Evolutionary conservation across 805 yeast species (phyloP), one percentile per base, ranked within the genome.

Genomic region (Cyberlindnera euphorbiiphila): DNA sequence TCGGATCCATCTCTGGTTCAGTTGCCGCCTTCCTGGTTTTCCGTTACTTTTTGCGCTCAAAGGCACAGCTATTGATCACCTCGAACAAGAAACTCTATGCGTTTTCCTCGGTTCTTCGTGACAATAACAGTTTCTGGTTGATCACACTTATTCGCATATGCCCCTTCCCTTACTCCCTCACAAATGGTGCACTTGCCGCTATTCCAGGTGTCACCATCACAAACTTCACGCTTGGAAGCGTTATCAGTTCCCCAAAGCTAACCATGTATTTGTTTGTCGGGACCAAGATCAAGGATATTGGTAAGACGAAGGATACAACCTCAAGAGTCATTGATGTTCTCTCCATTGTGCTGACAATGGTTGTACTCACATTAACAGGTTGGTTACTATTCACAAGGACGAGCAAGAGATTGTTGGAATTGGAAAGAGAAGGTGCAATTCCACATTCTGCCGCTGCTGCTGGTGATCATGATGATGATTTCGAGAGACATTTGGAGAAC

Each of bases 181-280:
- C 93, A 0, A 91, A 91, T 53, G 97, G 96, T 4, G 97, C 95
- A 0, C 68, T 93, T 47, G 93, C 95, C 9, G 81, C 94, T 2
- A 74, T 91, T 11, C 96, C 94, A 0, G 83, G 85, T 13, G 69
- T 91, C 10, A 67, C 81, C 0, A 62, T 79, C 2, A 43, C 60
- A 28, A 76, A 78, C 18, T 91, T 83, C 57, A 64, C 79, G 3
- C 53, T 80, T 22, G 95, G 96, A 1, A 81, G 88, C 17, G 46
- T 77, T 0, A 57, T 86, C 23, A 78, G 95, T 2, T 76, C 95
- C 0, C 98, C 98, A 7, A 93, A 89, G 55, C 64, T 82, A 43
- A 56, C 85, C n/a, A 64, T 85, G 35, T 85, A 81, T 50, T 62
- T 86, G 9, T 88, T 85, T 53, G 73, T 86, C 24, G 97, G 97